Percentiles rank a stretch among this genome's conserved stretches.
These are phyloP conservation scores for Neospermospora avenae DNA, from an alignment of 2,329 filamentous ascomycete species.

Conservation along the genomic window DNA sequence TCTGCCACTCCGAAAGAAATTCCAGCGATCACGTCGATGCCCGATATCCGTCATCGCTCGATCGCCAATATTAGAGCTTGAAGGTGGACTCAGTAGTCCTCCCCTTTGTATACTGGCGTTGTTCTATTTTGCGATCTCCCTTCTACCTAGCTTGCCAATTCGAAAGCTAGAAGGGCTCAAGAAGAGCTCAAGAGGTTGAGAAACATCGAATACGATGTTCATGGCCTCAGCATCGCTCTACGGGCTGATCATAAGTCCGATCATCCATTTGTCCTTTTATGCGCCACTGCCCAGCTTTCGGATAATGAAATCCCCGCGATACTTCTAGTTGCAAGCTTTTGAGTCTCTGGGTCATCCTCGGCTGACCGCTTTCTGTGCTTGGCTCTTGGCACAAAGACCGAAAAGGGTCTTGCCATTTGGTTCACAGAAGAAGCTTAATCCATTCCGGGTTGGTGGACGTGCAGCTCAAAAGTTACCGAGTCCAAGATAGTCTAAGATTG, in stretches of 20 bases:
- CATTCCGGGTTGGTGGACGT: background rate
- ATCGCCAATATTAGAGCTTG: background rate
- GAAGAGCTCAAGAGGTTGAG: background rate
- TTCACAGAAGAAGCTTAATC: slow-evolving; percentile 6
- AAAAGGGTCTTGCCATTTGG: background rate
- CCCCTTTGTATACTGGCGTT: too few species aligned
- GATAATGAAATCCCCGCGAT: slow-evolving; percentile 2
- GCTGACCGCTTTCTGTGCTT: background rate
- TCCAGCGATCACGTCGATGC: background rate
- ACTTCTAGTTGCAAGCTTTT: background rate
- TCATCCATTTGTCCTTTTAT: background rate
- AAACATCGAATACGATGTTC: background rate
- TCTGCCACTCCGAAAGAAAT: background rate
- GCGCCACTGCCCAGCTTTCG: slow-evolving; percentile 2
- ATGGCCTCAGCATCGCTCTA: background rate
- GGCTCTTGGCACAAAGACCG: background rate
- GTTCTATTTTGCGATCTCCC: background rate
- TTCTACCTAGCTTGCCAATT: background rate
- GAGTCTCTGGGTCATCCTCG: background rate
- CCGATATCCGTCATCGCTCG: background rate
- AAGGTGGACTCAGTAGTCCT: background rate
- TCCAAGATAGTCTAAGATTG: too few species aligned
- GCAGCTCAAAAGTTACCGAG: background rate
- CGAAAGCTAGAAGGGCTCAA: background rate
- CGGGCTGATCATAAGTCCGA: background rate